Conservation (phyloP, 2,329 filamentous ascomycete genomes). For the Daldinia sp. region DNA sequence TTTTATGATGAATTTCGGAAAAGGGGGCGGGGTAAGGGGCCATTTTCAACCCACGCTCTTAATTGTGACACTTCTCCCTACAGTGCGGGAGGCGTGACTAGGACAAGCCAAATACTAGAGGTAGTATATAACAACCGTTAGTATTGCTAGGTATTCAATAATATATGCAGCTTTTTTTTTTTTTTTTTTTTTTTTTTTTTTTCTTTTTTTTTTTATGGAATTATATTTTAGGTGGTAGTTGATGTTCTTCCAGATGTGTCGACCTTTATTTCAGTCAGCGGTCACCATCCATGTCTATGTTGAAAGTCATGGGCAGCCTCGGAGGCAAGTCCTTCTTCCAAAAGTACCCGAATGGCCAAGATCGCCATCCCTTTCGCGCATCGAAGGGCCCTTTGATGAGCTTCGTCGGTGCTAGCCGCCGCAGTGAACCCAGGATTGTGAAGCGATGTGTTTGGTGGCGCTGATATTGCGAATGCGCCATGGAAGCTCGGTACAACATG, state of each 20-base stretch:
- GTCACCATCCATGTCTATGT: conserved; percentile 31
- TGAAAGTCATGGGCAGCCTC: conserved; percentile 32
- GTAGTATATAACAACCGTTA: too few species aligned
- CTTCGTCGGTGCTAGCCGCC: conserved; percentile 59
- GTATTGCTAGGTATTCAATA: too few species aligned
- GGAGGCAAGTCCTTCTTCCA: conserved; percentile 28
- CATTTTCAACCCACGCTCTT: too few species aligned
- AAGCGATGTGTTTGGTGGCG: conserved; percentile 52
- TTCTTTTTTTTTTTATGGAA: too few species aligned
- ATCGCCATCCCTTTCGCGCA: conserved; percentile 40
- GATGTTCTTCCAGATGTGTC: not conserved
- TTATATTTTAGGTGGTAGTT: not conserved
- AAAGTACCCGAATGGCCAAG: conserved; percentile 31
- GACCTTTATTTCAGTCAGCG: not conserved
- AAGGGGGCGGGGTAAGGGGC: not conserved
- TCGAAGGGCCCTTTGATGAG: conserved; percentile 56
- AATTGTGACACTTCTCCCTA: too few species aligned
- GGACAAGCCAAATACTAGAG: too few species aligned
- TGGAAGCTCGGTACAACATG: conserved; percentile 62
- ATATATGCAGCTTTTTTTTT: too few species aligned
- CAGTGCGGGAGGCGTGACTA: too few species aligned
- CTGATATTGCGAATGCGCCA: conserved; percentile 60
- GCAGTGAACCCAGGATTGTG: conserved; percentile 59
- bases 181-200: too few species aligned
- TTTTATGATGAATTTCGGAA: not conserved